Evolutionary conservation across 1,284 basidiomycete genomes (phyloP).

Genomic region (Veloporphyrellus conicus): DNA sequence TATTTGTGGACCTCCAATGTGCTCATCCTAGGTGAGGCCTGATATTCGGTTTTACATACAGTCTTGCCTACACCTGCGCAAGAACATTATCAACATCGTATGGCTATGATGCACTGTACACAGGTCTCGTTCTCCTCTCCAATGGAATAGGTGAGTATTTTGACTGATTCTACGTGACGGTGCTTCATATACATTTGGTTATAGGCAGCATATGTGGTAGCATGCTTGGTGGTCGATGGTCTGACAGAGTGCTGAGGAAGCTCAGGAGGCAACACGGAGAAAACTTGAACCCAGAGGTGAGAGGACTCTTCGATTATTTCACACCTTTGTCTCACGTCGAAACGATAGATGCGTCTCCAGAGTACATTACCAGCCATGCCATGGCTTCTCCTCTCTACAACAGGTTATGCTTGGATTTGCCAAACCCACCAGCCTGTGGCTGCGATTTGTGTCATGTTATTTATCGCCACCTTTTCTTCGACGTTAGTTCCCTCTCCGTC

Average conservation of each 20-base stretch:
- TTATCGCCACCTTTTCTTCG: constrained; percentile 61
- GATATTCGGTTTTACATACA: constrained; percentile 72
- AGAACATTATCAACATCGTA: constrained; percentile 66
- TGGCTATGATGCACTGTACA: constrained; percentile 64
- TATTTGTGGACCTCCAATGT: too few relatives aligned
- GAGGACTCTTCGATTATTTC: constrained; percentile 6
- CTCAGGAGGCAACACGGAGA: constrained; percentile 61
- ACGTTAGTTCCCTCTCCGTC: constrained; percentile 18
- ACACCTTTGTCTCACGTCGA: background rate
- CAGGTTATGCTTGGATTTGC: constrained; percentile 77
- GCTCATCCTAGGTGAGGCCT: constrained; percentile 46
- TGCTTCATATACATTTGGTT: background rate
- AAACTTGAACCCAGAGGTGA: constrained; percentile 60
- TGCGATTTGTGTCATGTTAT: constrained; percentile 60
- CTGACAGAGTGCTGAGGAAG: constrained; percentile 58
- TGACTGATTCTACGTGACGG: background rate
- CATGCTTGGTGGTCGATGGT: constrained; percentile 74
- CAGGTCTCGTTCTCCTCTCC: constrained; percentile 72
- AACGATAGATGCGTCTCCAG: constrained; percentile 64
- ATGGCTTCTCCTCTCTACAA: constrained; percentile 53
- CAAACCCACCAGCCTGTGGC: constrained; percentile 62
- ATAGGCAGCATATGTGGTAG: constrained; percentile 66
- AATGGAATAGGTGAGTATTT: constrained; percentile 57
- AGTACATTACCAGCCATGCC: constrained; percentile 56
- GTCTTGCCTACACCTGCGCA: constrained; percentile 68